These are phyloP conservation scores for Malassezia pachydermatis DNA, from an alignment of 1,284 basidiomycete genomes.

Conservation along the genomic window DNA sequence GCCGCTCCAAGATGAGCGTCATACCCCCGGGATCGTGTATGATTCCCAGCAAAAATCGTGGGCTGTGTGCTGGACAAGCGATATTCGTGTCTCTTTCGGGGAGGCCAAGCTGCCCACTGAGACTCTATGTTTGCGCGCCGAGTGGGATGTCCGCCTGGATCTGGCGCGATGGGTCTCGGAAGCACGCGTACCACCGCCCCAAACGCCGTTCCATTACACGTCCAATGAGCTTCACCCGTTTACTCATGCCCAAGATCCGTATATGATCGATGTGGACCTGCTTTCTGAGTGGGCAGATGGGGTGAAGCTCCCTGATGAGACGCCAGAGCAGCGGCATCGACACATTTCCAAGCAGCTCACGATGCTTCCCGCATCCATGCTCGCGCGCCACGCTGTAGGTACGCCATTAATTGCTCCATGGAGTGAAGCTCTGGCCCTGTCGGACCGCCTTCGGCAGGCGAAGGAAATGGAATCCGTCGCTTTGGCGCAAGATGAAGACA, in stretches of 20 bases:
- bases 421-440: background rate
- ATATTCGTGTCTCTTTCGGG: background rate
- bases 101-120: background rate
- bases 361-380: slow-evolving; percentile 8
- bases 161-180: background rate
- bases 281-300: background rate
- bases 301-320: slow-evolving; percentile 14
- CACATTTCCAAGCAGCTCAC: slow-evolving; percentile 5
- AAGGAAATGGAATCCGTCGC: slow-evolving; percentile 11
- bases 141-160: slow-evolving; percentile 2
- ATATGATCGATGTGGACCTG: slow-evolving; percentile 14
- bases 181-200: slow-evolving; percentile 4
- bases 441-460: background rate
- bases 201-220: slow-evolving; percentile 10
- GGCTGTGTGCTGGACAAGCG: slow-evolving; percentile 6
- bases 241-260: slow-evolving; percentile 1
- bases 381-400: slow-evolving; percentile 1
- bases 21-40: background rate
- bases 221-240: background rate
- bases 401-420: slow-evolving; percentile 3
- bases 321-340: slow-evolving; percentile 9
- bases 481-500: slow-evolving; percentile 11
- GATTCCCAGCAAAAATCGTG: slow-evolving; percentile 5
- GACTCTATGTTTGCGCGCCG: background rate
- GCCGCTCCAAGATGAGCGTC: background rate